Evolutionary conservation across 2,329 filamentous ascomycete species (phyloP).

Genomic region (Bipolaris sorokiniana): DNA sequence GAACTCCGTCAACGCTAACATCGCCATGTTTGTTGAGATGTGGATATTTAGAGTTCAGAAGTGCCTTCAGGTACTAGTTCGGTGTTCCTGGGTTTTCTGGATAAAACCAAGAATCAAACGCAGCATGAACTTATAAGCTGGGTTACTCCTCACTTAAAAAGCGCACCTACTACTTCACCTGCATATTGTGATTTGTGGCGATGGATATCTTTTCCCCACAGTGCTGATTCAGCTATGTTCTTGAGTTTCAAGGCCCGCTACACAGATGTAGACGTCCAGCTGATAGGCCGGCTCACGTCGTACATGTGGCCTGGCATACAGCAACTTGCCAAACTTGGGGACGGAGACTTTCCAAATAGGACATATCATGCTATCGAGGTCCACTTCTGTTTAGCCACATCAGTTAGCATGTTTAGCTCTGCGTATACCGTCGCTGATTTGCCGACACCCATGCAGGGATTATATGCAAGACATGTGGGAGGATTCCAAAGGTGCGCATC

Average conservation of each 20-base stretch:
- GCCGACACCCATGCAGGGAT: not conserved
- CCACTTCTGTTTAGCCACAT: not conserved
- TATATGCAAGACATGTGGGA: constrained; percentile 3
- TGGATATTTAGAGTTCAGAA: not conserved
- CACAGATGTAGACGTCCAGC: not conserved
- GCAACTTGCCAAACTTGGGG: not conserved
- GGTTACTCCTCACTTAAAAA: not conserved
- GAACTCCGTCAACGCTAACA: not conserved
- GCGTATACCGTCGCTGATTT: not conserved
- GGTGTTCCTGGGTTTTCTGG: not conserved
- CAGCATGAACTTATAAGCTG: not conserved
- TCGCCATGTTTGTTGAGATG: not conserved
- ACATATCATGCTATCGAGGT: not conserved
- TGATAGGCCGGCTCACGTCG: not conserved
- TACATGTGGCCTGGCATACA: too few species aligned
- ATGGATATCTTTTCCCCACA: too few species aligned
- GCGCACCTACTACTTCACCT: not conserved
- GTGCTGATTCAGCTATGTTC: not conserved
- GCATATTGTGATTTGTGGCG: not conserved
- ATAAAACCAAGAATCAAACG: not conserved
- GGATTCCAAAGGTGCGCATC: constrained; percentile 2
- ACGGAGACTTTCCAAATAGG: not conserved
- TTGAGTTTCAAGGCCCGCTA: not conserved
- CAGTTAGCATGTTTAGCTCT: not conserved
- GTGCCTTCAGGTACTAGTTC: not conserved